These are phyloP conservation scores for Boletales sp. DNA, from an alignment of 768 basidiomycete species.

Conservation along the genomic window DNA sequence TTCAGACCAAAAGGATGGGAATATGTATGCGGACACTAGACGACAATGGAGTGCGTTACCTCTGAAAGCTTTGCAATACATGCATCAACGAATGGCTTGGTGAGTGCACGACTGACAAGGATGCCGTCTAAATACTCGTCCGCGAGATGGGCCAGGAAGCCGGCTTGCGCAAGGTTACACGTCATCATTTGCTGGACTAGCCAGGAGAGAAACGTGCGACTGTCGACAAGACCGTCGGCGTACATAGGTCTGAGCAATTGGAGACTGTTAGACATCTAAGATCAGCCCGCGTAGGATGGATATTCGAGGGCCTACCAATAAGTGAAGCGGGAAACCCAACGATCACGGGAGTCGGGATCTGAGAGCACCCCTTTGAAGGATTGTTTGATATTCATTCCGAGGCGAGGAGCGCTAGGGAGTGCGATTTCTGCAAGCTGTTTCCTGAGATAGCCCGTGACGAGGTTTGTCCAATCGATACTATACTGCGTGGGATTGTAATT, in stretches of 20 bases:
- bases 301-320: conserved; percentile 54
- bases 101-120: conserved; percentile 59
- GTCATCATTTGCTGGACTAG: conserved; percentile 71
- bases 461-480: conserved; percentile 80
- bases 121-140: conserved; percentile 80
- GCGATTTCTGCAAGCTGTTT: conserved; percentile 79
- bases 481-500: conserved; percentile 81
- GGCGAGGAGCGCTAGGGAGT: conserved; percentile 73
- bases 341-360: conserved; percentile 64
- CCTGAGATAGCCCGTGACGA: conserved; percentile 77
- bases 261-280: conserved; percentile 41
- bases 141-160: conserved; percentile 68
- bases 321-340: conserved; percentile 75
- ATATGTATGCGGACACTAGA: neutral
- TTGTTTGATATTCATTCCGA: conserved; percentile 76
- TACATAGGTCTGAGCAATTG: conserved; percentile 73
- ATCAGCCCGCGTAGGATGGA: conserved; percentile 1
- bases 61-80: conserved; percentile 65
- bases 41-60: conserved; percentile 33
- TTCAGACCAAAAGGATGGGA: conserved; percentile 6
- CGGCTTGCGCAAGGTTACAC: conserved; percentile 79
- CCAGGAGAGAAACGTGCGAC: conserved; percentile 73
- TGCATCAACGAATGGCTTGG: conserved; percentile 68
- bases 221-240: conserved; percentile 76
- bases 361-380: conserved; percentile 79